These are phyloP conservation scores for Arachis monticola DNA, from an alignment of 331 rosid species.

Conservation along the genomic window DNA sequence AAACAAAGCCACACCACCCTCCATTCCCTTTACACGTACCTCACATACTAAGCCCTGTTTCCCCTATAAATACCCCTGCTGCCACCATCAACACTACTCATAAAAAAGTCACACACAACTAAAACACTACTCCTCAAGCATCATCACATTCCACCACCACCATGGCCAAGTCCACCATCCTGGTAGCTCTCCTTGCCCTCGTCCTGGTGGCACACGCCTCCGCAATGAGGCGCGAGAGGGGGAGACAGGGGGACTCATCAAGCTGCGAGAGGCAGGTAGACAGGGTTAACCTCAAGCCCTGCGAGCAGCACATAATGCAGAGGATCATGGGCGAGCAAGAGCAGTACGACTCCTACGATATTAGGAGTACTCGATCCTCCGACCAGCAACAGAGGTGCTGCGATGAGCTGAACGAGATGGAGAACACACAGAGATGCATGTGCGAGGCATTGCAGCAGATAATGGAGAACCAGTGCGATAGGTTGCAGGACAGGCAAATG, in stretches of 20 bases:
- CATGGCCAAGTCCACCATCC: background rate
- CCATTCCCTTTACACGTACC: too few relatives aligned
- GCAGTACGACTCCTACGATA: too few relatives aligned
- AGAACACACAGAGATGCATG: conserved; percentile 26
- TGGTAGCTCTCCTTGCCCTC: background rate
- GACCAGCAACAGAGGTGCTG: conserved; percentile 35
- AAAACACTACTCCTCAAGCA: background rate
- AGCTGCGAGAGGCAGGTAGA: conserved; percentile 21
- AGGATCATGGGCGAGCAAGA: background rate
- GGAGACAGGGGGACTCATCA: too few relatives aligned
- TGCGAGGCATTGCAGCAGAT: conserved; percentile 45
- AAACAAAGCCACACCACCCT: too few relatives aligned
- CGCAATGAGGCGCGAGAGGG: background rate
- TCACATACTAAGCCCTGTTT: too few relatives aligned
- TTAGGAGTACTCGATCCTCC: too few relatives aligned
- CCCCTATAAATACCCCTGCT: too few relatives aligned
- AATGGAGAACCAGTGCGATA: background rate
- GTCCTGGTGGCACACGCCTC: background rate
- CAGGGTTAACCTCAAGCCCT: background rate
- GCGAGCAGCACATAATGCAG: conserved; percentile 11
- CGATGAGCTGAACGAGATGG: conserved; percentile 5
- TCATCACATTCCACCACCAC: background rate
- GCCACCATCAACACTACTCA: too few relatives aligned
- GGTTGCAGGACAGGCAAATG: background rate
- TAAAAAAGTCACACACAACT: background rate